phyloP scores from a whole-genome alignment of 108 stramenopile genomes.

The Nitzschia putrida region DNA sequence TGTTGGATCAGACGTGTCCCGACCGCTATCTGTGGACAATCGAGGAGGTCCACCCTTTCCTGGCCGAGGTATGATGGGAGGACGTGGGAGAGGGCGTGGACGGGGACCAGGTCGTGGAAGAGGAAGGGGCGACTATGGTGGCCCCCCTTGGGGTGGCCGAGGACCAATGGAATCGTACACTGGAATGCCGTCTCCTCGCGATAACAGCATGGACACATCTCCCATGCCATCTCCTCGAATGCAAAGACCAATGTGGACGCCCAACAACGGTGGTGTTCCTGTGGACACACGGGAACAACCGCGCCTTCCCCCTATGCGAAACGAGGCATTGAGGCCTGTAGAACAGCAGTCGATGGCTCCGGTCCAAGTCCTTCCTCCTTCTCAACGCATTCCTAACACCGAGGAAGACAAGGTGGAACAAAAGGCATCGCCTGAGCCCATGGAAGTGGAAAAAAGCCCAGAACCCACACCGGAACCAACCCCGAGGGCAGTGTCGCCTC shows the following conservation, averaged over 20 bases:
- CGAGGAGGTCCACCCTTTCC: neutral
- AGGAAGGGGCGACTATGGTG: conserved; percentile 19
- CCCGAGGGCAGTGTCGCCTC: conserved; percentile 27
- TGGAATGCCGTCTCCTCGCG: no score
- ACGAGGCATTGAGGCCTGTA: no score
- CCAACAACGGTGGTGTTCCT: no score
- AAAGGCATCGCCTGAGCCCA: neutral
- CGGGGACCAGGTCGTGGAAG: conserved; percentile 4
- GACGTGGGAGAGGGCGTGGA: conserved; percentile 27
- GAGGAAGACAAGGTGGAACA: neutral
- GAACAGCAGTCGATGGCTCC: no score
- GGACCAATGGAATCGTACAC: conserved; percentile 2
- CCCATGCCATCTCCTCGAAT: neutral
- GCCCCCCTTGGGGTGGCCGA: conserved; percentile 9
- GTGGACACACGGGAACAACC: no score
- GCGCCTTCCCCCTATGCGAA: no score
- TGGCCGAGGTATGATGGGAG: conserved; percentile 4
- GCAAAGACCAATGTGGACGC: neutral
- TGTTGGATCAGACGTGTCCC: no score
- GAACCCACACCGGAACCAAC: neutral
- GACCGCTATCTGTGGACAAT: no score
- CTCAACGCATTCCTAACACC: no score
- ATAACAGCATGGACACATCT: no score
- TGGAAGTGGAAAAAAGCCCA: neutral
- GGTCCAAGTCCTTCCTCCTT: no score